These are phyloP conservation scores for Melampsora larici-populina DNA, from an alignment of 1,284 basidiomycete genomes.

Conservation along the genomic window DNA sequence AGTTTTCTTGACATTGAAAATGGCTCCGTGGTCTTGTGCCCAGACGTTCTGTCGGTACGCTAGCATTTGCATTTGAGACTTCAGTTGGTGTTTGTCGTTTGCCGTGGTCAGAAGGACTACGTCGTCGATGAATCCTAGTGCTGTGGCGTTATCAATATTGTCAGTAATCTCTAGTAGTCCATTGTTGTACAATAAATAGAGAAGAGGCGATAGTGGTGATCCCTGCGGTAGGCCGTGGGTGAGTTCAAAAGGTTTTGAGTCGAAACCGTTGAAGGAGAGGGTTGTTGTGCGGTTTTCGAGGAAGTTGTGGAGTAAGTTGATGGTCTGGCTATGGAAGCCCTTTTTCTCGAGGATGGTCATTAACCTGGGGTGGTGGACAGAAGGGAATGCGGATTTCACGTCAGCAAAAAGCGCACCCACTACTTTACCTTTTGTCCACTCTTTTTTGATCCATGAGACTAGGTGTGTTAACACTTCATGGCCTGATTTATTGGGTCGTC, in stretches of 20 bases:
- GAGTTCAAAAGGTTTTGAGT: too few relatives aligned
- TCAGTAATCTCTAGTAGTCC: background rate
- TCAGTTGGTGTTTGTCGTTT: background rate
- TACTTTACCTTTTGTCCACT: background rate
- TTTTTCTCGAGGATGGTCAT: background rate
- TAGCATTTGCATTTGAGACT: background rate
- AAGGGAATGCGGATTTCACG: background rate
- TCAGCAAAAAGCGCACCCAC: conserved; percentile 1
- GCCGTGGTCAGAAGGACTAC: background rate
- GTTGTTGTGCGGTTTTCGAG: background rate
- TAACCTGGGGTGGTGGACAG: too few relatives aligned
- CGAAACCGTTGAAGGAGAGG: background rate
- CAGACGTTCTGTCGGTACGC: background rate
- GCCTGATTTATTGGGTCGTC: too few relatives aligned
- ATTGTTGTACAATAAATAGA: background rate
- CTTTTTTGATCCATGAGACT: too few relatives aligned
- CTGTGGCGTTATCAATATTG: background rate
- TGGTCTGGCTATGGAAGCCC: background rate
- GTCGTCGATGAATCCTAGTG: background rate
- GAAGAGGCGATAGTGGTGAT: background rate
- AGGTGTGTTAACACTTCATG: too few relatives aligned
- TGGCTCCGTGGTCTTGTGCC: background rate
- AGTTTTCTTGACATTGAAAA: background rate
- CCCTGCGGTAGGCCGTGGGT: background rate
- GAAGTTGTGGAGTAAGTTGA: background rate